Evolutionary conservation across 2,329 filamentous ascomycete species (phyloP), one percentile per base, ranked within the genome.

Genomic region (Ascosphaera apis): DNA sequence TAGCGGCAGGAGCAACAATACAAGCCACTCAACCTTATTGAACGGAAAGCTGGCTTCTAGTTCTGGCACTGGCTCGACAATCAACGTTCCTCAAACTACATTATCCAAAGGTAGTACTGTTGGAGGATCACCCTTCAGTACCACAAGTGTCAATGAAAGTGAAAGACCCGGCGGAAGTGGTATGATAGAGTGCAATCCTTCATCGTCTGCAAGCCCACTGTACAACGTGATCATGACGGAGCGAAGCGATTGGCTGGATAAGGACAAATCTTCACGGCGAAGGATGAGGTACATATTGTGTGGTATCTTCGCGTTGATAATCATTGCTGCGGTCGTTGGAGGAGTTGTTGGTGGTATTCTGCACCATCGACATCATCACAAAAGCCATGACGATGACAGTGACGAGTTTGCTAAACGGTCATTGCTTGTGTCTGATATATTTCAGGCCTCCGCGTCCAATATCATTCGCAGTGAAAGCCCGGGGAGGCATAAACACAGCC

Each of bases 271-370:
- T 23, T 67, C 65, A 23, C 76, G 71, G 48, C 80, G 72, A 52
- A 67, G 65, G 44, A 66, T 72, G 54, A 76, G 69, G 42, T 79
- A 75, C 69, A 63, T 73, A 35, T 66, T 88, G 31, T 70, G 75
- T 15, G 53, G 67, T 3, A 45, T 70, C 8, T 62, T 83, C n/a
- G 64, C 64, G 1, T 44, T 82, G 3, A 40, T 86, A 34, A 60
- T 91, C 32, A 50, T 77, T 12, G 73, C 71, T 12, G 82, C 67
- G 25, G 73, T 91, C 36, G 69, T 74, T 2, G 76, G 75, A 15
- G 82, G 77, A 38, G 66, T 79, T 0, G 64, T 81, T 1, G 84
- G 83, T 32, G 76, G 77, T 5, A 59, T 84, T 2, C 53, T 88
- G 16, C 62, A 62, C n/a, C 66, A 65, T 30, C 53, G 49, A 39